Percentiles rank a stretch among this genome's conserved stretches.
Conservation (phyloP, 805 yeast species). For the Saccharomycopsis guyanensis region DNA sequence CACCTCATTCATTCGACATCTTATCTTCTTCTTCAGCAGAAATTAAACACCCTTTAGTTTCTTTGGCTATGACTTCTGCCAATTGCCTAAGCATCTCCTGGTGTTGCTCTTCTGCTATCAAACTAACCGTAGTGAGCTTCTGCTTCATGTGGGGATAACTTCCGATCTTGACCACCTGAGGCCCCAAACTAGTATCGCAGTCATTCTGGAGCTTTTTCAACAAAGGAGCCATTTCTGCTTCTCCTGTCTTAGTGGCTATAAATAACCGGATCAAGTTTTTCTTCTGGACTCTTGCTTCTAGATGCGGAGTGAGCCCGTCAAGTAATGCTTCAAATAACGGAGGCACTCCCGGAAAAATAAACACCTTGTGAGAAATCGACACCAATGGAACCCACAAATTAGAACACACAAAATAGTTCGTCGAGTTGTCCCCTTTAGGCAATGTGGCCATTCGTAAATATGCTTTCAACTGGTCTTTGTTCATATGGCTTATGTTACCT, state of each 20-base stretch:
- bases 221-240: conserved; percentile 62
- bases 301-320: conserved; percentile 33
- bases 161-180: conserved; percentile 57
- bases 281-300: conserved; percentile 31
- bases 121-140: conserved; percentile 61
- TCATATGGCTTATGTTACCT: neutral
- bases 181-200: neutral
- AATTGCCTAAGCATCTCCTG: conserved; percentile 33
- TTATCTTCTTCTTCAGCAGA: neutral
- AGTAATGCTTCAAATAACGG: conserved; percentile 55
- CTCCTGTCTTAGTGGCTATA: conserved; percentile 54
- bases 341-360: conserved; percentile 81
- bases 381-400: conserved; percentile 82
- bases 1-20: neutral
- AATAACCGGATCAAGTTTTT: no score
- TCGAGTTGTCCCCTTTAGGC: conserved; percentile 40
- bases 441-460: conserved; percentile 75
- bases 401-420: conserved; percentile 40
- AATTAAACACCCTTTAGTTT: neutral
- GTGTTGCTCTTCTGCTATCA: conserved; percentile 48
- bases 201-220: conserved; percentile 43
- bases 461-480: conserved; percentile 32
- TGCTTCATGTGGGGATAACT: conserved; percentile 74
- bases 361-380: conserved; percentile 53
- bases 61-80: conserved; percentile 37